Percentiles rank a stretch among this genome's conserved stretches.
Conservation (phyloP, 768 basidiomycete species). For the Coprinopsis sp. region DNA sequence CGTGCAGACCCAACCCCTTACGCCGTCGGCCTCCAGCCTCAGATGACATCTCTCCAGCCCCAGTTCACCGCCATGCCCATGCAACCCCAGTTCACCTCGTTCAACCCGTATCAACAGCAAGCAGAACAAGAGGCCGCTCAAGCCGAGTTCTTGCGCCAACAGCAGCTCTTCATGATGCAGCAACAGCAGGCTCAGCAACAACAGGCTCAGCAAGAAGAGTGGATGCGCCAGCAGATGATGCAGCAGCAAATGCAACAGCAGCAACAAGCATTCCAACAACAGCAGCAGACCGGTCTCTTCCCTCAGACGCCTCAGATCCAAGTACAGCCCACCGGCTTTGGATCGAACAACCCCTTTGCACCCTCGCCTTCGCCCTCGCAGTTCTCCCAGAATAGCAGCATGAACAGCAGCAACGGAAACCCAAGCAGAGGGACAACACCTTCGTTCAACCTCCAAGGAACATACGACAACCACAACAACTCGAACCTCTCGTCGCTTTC, state of each 20-base stretch:
- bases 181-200: slow-evolving; percentile 51
- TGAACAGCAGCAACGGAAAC: slow-evolving; percentile 13
- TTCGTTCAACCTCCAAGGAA: slow-evolving; percentile 66
- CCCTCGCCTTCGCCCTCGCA: slow-evolving; percentile 32
- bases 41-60: slow-evolving; percentile 57
- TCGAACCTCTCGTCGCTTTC: slow-evolving; percentile 41
- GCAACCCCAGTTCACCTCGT: slow-evolving; percentile 85
- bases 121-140: slow-evolving; percentile 86
- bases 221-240: slow-evolving; percentile 41
- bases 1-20: slow-evolving; percentile 58
- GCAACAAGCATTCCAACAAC: slow-evolving; percentile 48
- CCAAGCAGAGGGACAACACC: slow-evolving; percentile 26
- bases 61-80: slow-evolving; percentile 70
- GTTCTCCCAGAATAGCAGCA: slow-evolving; percentile 20
- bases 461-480: slow-evolving; percentile 53
- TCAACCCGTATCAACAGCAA: slow-evolving; percentile 93
- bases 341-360: slow-evolving; percentile 97
- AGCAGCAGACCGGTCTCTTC: slow-evolving; percentile 46
- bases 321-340: slow-evolving; percentile 72
- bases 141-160: slow-evolving; percentile 72
- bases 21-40: slow-evolving; percentile 51
- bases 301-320: slow-evolving; percentile 42
- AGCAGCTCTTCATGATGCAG: slow-evolving; percentile 62
- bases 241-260: slow-evolving; percentile 50
- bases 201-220: slow-evolving; percentile 52